A percentile compares a stretch with the other conserved stretches of the same genome.
These are phyloP conservation scores for Asterochloris erici DNA, from an alignment of 139 green algal genomes.

Conservation along the genomic window DNA sequence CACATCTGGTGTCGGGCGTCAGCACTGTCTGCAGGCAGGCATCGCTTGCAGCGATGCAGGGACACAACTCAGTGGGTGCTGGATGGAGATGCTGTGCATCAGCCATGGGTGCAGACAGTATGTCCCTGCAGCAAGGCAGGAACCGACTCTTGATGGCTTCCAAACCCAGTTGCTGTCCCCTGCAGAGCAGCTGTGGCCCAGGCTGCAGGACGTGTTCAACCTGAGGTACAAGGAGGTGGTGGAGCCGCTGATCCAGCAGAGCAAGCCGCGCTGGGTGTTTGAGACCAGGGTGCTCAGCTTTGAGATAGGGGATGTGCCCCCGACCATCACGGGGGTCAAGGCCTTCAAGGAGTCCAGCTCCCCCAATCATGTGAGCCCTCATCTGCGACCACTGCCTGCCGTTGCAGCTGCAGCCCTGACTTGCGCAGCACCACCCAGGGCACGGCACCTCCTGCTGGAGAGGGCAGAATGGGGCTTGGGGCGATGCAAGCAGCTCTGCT, in stretches of 20 bases:
- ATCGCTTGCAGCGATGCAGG: neutral
- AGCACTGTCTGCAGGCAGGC: neutral
- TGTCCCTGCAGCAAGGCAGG: neutral
- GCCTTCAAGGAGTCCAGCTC: no score
- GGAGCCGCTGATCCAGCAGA: slow-evolving; percentile 15
- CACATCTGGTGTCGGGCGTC: neutral
- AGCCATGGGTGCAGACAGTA: neutral
- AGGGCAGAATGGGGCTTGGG: no score
- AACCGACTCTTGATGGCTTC: neutral
- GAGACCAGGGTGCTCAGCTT: no score
- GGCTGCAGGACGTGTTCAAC: slow-evolving; percentile 1
- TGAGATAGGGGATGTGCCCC: no score
- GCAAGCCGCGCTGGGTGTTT: slow-evolving; percentile 12
- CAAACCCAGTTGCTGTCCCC: neutral
- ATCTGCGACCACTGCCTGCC: no score
- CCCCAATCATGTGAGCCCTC: no score
- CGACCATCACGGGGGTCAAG: no score
- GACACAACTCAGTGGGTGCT: neutral
- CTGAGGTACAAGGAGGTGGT: slow-evolving; percentile 9
- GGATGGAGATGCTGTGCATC: neutral
- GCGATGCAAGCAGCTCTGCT: no score
- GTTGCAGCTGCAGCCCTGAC: no score
- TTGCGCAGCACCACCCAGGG: no score
- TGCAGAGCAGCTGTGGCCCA: slow-evolving; percentile 12
- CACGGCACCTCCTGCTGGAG: no score